Conservation (phyloP, 768 basidiomycete genomes). For the Boletus vermiculosoides region DNA sequence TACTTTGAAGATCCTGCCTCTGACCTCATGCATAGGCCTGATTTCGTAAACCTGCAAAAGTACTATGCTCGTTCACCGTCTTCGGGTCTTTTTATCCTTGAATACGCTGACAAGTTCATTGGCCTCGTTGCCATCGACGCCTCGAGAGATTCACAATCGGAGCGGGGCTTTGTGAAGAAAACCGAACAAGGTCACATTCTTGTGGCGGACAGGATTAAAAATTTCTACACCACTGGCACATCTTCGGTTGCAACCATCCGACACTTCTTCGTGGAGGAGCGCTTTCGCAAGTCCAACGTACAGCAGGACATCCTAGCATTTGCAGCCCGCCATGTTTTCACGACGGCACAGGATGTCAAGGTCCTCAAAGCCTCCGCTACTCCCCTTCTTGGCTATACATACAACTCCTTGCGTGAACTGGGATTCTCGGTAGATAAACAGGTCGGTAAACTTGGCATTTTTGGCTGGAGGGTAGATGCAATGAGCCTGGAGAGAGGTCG, state of each 20-base stretch:
- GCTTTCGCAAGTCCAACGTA: slow-evolving; percentile 52
- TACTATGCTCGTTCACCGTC: slow-evolving; percentile 62
- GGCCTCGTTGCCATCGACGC: slow-evolving; percentile 75
- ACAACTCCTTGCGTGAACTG: slow-evolving; percentile 42
- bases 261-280: slow-evolving; percentile 72
- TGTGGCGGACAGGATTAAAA: slow-evolving; percentile 11
- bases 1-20: slow-evolving; percentile 57
- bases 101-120: slow-evolving; percentile 55
- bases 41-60: slow-evolving; percentile 49
- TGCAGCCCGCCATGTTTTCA: slow-evolving; percentile 59
- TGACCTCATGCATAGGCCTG: slow-evolving; percentile 51
- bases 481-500: slow-evolving; percentile 43
- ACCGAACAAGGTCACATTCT: slow-evolving; percentile 16
- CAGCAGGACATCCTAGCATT: slow-evolving; percentile 67
- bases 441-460: slow-evolving; percentile 48
- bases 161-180: slow-evolving; percentile 27
- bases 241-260: slow-evolving; percentile 63
- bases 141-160: slow-evolving; percentile 39
- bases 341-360: slow-evolving; percentile 39
- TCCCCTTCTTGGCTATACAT: slow-evolving; percentile 51
- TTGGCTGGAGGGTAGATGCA: slow-evolving; percentile 53
- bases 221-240: slow-evolving; percentile 32
- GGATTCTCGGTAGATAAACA: slow-evolving; percentile 51
- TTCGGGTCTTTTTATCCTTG: slow-evolving; percentile 71
- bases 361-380: slow-evolving; percentile 47